Base-by-base conservation (phyloP, 1,139 yeast genomes). In the Yamadazyma blattariae region DNA sequence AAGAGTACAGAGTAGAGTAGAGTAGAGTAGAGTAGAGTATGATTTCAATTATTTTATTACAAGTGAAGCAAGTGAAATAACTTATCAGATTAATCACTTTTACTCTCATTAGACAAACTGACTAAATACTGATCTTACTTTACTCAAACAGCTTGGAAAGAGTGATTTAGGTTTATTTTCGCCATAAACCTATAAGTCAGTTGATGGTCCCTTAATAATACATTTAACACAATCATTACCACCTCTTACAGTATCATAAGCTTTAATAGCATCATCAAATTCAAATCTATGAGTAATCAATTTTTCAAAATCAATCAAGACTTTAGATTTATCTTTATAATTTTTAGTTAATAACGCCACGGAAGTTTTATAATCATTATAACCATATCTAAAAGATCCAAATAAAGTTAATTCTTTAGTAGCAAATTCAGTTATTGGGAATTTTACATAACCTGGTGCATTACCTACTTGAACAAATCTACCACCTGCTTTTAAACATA, bases 341-440 rank as follows among this genome's bases (percentile, higher is more conserved):
- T 76, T 67, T 19, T 77, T 71, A 37, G 63, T 73, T 37, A 87
- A 68, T 46, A 88, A 70, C 29, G 75, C 74, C 28, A 88, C 88
- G 2, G 94, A 79, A 31, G 82, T 78, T 47, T 75, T 73, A 67
- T 87, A 88, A 58, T 87, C 95, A 44, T 87, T 82, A 46, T 72
- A 80, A 36, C 81, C 79, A 61, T 89, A 89, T 58, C 97, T 78
- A 72, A 87, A 88, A 42, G 82, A 78, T 25, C 95, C 95, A 53
- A 73, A 79, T 52, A 86, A 64, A 1, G 73, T 69, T 49, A 85
- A 60, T 56, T 88, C 96, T 54, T 80, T 83, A 44, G 77, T 77
- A 23, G 82, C 77, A 46, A 86, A 67, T 43, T 76, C 80, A 27
- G 85, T 77, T 52, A 88, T 78, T 39, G 96, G 96, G 71, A 88